A percentile compares a stretch with the other conserved stretches of the same genome.
These are phyloP conservation scores for Plantago rigida DNA, from an alignment of 305 asterid species.

Conservation along the genomic window DNA sequence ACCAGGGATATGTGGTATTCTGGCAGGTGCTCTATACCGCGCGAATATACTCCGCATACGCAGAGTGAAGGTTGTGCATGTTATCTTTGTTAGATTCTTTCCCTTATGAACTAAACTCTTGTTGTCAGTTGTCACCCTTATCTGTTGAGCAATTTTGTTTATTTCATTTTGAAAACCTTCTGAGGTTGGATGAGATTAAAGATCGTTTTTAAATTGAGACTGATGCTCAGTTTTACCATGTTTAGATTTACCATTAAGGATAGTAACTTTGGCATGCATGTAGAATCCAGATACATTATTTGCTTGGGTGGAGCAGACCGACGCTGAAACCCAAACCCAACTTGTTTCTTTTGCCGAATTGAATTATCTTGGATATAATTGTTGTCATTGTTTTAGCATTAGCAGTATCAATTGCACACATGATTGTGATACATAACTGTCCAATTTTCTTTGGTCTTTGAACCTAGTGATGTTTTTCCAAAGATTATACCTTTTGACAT, in stretches of 20 bases:
- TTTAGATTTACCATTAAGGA: neutral
- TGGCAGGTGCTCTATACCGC: conserved; percentile 82
- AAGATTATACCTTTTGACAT: neutral
- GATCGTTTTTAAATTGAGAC: neutral
- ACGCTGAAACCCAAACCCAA: no score
- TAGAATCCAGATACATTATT: neutral
- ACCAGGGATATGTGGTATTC: conserved; percentile 89
- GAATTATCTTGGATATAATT: no score
- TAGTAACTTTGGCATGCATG: neutral
- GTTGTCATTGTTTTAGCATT: no score
- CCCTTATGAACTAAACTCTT: conserved; percentile 4
- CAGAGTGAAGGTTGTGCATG: conserved; percentile 57
- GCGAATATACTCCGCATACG: conserved; percentile 59
- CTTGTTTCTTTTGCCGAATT: no score
- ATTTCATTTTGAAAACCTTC: conserved; percentile 4
- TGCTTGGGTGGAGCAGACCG: no score
- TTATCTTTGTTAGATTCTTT: conserved; percentile 20
- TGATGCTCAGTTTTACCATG: neutral
- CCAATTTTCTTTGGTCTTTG: neutral
- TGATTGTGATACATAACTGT: conserved; percentile 1
- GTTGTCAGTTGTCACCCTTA: neutral
- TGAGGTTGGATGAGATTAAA: neutral
- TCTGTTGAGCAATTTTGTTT: conserved; percentile 11
- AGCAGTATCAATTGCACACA: neutral
- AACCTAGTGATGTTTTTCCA: neutral